These are phyloP conservation scores for Psophocarpus tetragonolobus DNA, from an alignment of 306 rosid genomes.

Conservation along the genomic window DNA sequence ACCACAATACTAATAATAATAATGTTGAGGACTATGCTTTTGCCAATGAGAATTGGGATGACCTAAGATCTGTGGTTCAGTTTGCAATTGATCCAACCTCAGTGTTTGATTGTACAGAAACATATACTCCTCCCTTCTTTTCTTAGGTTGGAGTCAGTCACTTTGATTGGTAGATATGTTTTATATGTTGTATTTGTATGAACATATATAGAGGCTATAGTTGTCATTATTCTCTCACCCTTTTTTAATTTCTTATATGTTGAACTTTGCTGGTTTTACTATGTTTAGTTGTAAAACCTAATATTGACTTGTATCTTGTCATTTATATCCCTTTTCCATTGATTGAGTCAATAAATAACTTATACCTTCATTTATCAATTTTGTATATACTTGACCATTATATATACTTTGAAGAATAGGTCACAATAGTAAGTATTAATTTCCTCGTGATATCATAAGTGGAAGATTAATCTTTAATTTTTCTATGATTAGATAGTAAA, in stretches of 20 bases:
- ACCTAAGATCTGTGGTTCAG: slow-evolving; percentile 60
- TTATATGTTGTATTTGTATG: not conserved
- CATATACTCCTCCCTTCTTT: not conserved
- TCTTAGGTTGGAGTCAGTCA: not conserved
- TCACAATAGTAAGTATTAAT: too few relatives aligned
- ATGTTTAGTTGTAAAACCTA: slow-evolving; percentile 2
- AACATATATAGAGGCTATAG: not conserved
- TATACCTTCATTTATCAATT: not conserved
- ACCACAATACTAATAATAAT: slow-evolving; percentile 10
- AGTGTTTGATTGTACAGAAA: slow-evolving; percentile 34
- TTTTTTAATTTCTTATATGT: slow-evolving; percentile 1
- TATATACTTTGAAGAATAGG: not conserved
- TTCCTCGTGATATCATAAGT: not conserved
- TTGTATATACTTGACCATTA: not conserved
- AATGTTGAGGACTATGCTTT: slow-evolving; percentile 38
- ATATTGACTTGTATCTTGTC: not conserved
- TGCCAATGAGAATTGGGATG: slow-evolving; percentile 63
- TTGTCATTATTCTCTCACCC: not conserved
- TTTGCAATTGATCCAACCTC: slow-evolving; percentile 43
- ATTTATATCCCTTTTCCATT: not conserved
- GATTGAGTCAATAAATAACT: not conserved
- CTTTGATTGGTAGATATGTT: not conserved
- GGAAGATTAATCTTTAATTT: not conserved
- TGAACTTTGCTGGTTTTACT: slow-evolving; percentile 10
- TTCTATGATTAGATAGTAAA: not conserved